phyloP scores from a whole-genome alignment of 768 basidiomycete species.

The Suillus spraguei region DNA sequence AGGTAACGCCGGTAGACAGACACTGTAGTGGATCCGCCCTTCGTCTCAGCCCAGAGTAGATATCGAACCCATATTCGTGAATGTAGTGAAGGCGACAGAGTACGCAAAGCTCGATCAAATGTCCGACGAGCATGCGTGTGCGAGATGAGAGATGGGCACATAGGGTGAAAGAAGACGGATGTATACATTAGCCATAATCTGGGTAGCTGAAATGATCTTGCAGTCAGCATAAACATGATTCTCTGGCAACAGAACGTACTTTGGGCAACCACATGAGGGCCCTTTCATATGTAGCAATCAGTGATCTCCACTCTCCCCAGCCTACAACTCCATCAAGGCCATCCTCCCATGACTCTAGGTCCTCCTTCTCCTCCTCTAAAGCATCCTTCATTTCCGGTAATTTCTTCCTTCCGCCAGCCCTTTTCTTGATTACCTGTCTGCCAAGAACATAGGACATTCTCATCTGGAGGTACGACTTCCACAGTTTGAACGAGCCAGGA shows the following conservation, averaged over 20 bases:
- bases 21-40: constrained; percentile 78
- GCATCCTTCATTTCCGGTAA: constrained; percentile 90
- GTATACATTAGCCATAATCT: constrained; percentile 94
- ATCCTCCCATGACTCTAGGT: constrained; percentile 82
- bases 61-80: constrained; percentile 92
- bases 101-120: constrained; percentile 92
- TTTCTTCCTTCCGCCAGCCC: constrained; percentile 88
- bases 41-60: constrained; percentile 86
- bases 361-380: constrained; percentile 80
- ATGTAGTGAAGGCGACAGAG: constrained; percentile 91
- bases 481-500: constrained; percentile 90
- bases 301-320: constrained; percentile 92
- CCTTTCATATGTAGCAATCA: constrained; percentile 89
- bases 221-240: constrained; percentile 13
- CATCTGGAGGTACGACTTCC: constrained; percentile 89
- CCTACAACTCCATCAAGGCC: constrained; percentile 89
- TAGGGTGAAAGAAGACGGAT: constrained; percentile 85
- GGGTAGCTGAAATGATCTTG: constrained; percentile 63
- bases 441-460: constrained; percentile 89
- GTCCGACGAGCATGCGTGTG: constrained; percentile 92
- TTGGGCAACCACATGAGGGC: constrained; percentile 94
- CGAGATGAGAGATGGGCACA: constrained; percentile 81
- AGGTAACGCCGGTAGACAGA: constrained; percentile 90
- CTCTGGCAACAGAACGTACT: constrained; percentile 45
- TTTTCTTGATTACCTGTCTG: constrained; percentile 67